These are phyloP conservation scores for Penicillium sp. DNA, from an alignment of 2,329 filamentous ascomycete genomes.

Conservation along the genomic window DNA sequence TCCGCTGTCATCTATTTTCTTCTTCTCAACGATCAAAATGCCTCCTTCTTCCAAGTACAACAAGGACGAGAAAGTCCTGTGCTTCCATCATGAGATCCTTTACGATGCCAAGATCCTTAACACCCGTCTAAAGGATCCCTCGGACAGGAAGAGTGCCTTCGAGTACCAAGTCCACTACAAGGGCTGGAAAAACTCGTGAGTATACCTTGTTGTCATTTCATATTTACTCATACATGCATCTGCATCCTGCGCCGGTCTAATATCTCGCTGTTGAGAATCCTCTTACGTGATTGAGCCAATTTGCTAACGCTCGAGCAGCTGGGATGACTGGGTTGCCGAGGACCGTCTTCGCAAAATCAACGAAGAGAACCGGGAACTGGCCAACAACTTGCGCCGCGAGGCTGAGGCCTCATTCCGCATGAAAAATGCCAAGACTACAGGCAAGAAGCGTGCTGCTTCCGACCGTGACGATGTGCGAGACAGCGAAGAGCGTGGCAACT, in stretches of 20 bases:
- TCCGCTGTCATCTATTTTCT: neutral
- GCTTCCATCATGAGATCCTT: constrained; percentile 94
- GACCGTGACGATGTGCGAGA: constrained; percentile 44
- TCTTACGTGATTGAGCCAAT: neutral
- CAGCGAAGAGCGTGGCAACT: constrained; percentile 46
- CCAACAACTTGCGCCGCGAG: constrained; percentile 50
- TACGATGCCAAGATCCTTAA: constrained; percentile 97
- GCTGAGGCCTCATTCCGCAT: constrained; percentile 36
- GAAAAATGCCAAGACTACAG: constrained; percentile 32
- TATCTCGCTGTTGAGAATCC: too few relatives aligned
- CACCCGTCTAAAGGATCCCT: constrained; percentile 58
- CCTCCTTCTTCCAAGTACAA: constrained; percentile 56
- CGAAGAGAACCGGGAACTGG: constrained; percentile 90
- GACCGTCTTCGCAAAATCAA: constrained; percentile 92
- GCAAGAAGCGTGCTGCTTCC: constrained; percentile 42
- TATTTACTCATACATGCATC: neutral
- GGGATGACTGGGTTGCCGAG: constrained; percentile 97
- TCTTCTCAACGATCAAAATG: constrained; percentile 52
- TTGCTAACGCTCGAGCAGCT: constrained; percentile 49
- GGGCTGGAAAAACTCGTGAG: constrained; percentile 95
- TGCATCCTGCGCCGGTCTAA: neutral
- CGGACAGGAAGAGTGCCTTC: constrained; percentile 68
- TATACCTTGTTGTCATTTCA: constrained; percentile 30
- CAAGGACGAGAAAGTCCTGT: constrained; percentile 88
- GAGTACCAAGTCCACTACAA: constrained; percentile 97